These are phyloP conservation scores for Blastocystis sp. DNA, from an alignment of 352 stramenopile genomes.

Conservation along the genomic window DNA sequence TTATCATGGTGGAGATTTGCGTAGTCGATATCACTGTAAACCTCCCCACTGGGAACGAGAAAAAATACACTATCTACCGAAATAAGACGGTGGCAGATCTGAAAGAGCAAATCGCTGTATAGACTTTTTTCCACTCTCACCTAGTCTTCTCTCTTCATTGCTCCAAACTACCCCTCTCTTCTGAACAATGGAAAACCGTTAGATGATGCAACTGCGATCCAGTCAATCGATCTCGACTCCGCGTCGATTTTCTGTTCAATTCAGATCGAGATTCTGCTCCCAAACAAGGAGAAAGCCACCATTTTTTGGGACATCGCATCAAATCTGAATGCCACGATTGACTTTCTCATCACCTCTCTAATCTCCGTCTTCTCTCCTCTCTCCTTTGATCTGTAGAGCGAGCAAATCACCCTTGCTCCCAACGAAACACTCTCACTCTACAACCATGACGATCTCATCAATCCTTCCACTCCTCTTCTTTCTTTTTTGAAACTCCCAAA, in stretches of 20 bases:
- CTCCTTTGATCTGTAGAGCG: background rate
- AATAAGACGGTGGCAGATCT: background rate
- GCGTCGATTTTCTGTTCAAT: constrained; percentile 25
- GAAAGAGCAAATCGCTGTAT: constrained; percentile 46
- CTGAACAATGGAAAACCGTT: background rate
- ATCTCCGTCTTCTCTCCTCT: background rate
- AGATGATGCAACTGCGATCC: background rate
- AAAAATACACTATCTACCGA: constrained; percentile 14
- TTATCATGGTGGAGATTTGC: background rate
- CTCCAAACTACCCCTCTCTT: background rate
- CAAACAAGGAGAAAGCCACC: background rate
- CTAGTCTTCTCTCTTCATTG: constrained; percentile 48
- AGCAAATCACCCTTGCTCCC: background rate
- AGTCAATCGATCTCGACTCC: background rate
- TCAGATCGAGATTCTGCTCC: background rate
- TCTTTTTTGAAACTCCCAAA: background rate
- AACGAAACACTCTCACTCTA: background rate
- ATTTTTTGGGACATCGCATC: constrained; percentile 56
- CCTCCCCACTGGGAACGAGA: constrained; percentile 33
- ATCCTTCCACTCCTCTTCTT: background rate
- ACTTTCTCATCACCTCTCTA: constrained; percentile 10
- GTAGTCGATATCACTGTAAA: background rate
- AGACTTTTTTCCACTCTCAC: background rate
- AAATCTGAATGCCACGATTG: background rate
- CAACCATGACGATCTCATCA: background rate